phyloP scores from a whole-genome alignment of 441 rosid species.

The Jatropha multifida region DNA sequence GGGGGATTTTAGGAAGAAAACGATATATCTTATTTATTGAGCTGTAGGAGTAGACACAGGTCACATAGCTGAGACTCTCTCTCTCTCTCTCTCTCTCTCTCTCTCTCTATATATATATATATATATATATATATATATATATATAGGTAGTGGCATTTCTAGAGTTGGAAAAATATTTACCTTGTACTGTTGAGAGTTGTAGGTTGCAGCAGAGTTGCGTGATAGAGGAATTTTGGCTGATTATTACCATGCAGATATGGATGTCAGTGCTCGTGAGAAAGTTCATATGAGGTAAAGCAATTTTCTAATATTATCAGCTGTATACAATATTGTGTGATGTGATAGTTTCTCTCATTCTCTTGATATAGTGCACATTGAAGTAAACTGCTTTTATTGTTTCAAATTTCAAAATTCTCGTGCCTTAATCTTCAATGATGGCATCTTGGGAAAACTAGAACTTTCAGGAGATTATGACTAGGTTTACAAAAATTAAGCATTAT shows the following conservation, averaged over 20 bases:
- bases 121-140: too few species aligned
- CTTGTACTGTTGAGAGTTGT: constrained; percentile 31
- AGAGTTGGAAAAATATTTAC: constrained; percentile 11
- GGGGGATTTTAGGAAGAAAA: neutral
- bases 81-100: too few species aligned
- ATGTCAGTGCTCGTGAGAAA: constrained; percentile 76
- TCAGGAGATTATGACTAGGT: too few species aligned
- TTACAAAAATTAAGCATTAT: too few species aligned
- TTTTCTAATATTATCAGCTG: constrained; percentile 16
- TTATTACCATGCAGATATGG: constrained; percentile 97
- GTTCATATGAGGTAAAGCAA: constrained; percentile 72
- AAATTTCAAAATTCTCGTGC: neutral
- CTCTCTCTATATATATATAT: too few species aligned
- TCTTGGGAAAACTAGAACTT: too few species aligned
- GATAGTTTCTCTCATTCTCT: neutral
- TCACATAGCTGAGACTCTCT: too few species aligned
- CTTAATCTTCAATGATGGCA: too few species aligned
- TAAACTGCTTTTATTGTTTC: neutral
- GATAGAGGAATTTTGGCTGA: constrained; percentile 81
- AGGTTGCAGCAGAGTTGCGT: constrained; percentile 87
- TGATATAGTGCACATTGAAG: neutral
- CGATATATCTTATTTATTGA: neutral
- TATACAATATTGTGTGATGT: neutral
- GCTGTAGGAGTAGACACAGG: neutral
- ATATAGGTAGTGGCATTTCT: constrained; percentile 3